phyloP scores from a whole-genome alignment of 768 basidiomycete genomes.

The Terana coerulea region DNA sequence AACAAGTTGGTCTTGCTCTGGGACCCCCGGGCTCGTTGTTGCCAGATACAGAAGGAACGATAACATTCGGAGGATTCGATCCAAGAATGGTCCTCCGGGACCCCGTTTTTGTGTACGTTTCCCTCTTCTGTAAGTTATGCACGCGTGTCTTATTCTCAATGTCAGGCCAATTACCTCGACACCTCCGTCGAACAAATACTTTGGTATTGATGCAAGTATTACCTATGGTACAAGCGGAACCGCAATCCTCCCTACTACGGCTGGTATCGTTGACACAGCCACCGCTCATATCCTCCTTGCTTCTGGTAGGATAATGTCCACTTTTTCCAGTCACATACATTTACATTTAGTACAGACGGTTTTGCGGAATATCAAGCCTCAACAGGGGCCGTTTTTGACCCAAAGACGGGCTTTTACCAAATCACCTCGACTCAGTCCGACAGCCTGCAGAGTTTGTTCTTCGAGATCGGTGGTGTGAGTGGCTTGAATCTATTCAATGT shows the following conservation, averaged over 20 bases:
- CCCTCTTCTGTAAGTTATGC: neutral
- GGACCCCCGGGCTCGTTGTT: constrained; percentile 13
- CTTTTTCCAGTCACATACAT: constrained; percentile 12
- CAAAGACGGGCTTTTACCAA: constrained; percentile 14
- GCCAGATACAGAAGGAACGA: neutral
- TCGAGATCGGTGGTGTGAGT: constrained; percentile 17
- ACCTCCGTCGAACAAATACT: constrained; percentile 7
- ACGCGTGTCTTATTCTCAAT: neutral
- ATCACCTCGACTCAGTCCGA: constrained; percentile 18
- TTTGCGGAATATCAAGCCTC: constrained; percentile 30
- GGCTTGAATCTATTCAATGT: neutral
- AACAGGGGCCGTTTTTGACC: neutral
- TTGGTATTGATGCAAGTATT: constrained; percentile 13
- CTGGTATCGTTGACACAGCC: constrained; percentile 31
- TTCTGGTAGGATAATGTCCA: constrained; percentile 15
- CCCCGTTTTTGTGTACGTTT: neutral
- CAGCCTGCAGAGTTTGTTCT: constrained; percentile 20
- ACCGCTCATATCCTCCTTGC: constrained; percentile 29
- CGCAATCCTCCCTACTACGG: constrained; percentile 15
- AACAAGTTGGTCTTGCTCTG: constrained; percentile 31
- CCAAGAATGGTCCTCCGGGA: neutral
- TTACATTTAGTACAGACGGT: constrained; percentile 29
- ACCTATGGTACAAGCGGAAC: constrained; percentile 7
- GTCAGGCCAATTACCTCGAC: constrained; percentile 14
- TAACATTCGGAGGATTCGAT: constrained; percentile 2